Evolutionary conservation across 345 rosid genomes (phyloP).

Genomic region (Ceriops decandra): DNA sequence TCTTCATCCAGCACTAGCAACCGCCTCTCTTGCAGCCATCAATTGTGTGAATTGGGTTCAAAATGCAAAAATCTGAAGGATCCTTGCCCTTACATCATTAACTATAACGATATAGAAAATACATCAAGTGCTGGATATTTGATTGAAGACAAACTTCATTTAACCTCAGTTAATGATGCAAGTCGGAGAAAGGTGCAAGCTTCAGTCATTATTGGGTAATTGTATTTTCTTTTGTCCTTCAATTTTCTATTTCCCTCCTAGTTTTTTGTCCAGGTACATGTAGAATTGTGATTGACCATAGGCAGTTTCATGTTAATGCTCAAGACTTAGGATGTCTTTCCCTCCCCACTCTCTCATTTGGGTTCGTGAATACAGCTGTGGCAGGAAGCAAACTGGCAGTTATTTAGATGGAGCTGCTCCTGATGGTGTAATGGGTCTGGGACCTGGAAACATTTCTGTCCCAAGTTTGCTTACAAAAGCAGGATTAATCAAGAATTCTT

Average conservation of each 20-base stretch:
- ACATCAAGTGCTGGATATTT: slow-evolving; percentile 27
- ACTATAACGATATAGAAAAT: slow-evolving; percentile 12
- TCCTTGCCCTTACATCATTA: slow-evolving; percentile 27
- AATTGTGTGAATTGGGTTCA: slow-evolving; percentile 19
- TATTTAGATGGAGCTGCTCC: slow-evolving; percentile 25
- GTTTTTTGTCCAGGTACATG: neutral
- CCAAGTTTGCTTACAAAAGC: slow-evolving; percentile 15
- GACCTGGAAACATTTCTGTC: slow-evolving; percentile 18
- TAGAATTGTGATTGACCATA: neutral
- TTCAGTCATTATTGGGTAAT: slow-evolving; percentile 17
- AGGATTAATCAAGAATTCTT: slow-evolving; percentile 20
- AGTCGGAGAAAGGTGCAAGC: slow-evolving; percentile 8
- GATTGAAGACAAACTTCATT: slow-evolving; percentile 12
- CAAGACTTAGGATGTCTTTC: neutral
- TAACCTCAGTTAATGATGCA: slow-evolving; percentile 8
- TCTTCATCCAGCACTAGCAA: slow-evolving; percentile 24
- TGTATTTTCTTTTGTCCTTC: neutral
- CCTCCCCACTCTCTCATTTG: neutral
- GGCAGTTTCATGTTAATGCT: neutral
- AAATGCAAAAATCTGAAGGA: slow-evolving; percentile 23
- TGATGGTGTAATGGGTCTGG: slow-evolving; percentile 21
- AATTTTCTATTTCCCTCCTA: no score
- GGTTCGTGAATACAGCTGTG: slow-evolving; percentile 7
- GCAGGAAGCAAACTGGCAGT: slow-evolving; percentile 22
- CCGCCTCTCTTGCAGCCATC: slow-evolving; percentile 24